phyloP scores from a whole-genome alignment of 768 basidiomycete genomes.

The Xerocomus brunneocitrinus region DNA sequence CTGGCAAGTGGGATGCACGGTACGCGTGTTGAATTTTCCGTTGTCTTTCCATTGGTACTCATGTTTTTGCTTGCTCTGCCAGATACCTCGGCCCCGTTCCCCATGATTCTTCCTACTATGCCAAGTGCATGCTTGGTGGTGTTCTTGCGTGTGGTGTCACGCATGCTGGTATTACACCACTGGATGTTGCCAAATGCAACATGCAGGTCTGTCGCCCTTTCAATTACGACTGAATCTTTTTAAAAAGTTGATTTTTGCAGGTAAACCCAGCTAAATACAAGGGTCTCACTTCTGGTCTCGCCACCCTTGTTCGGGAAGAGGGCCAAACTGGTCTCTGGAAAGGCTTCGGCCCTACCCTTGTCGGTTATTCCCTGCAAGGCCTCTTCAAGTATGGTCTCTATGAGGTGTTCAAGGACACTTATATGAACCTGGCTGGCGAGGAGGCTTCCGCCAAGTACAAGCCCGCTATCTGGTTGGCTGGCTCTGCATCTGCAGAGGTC shows the following conservation, averaged over 20 bases:
- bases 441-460: conserved; percentile 77
- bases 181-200: conserved; percentile 89
- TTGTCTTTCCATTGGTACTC: not conserved
- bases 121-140: conserved; percentile 88
- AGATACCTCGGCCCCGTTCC: conserved; percentile 71
- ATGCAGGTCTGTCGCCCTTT: conserved; percentile 61
- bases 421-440: conserved; percentile 87
- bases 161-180: conserved; percentile 82
- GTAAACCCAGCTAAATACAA: conserved; percentile 74
- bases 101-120: conserved; percentile 71
- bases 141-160: conserved; percentile 83
- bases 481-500: conserved; percentile 91
- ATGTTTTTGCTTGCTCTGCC: not conserved
- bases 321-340: conserved; percentile 88
- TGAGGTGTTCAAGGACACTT: conserved; percentile 91
- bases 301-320: conserved; percentile 71
- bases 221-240: too few relatives aligned
- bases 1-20: conserved; percentile 76
- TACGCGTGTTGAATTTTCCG: conserved; percentile 22
- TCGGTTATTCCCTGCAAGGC: conserved; percentile 94
- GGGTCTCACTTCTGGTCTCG: conserved; percentile 58
- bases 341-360: conserved; percentile 87
- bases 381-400: conserved; percentile 99
- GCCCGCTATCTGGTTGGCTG: conserved; percentile 88
- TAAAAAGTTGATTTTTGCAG: conserved; percentile 30